Base-by-base conservation (phyloP, 1,284 basidiomycete genomes). In the Moesziomyces sp. region DNA sequence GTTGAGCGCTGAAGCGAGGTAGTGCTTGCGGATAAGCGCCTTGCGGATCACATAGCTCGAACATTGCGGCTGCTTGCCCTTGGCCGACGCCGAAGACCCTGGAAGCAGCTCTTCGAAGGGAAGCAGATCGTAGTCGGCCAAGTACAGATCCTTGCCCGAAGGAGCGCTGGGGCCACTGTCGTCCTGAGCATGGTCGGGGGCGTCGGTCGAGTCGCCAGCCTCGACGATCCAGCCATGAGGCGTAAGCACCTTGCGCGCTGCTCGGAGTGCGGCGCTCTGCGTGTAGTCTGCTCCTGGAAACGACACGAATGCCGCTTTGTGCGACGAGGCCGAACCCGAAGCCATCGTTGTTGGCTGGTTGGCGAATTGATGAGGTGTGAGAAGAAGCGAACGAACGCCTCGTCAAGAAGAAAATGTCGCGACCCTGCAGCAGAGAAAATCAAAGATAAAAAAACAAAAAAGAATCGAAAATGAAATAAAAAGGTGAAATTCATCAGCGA, bases 1-100 rank as follows among this genome's bases (percentile, higher is more conserved):
- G 53, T 88, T 88, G 19, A 96, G 88, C 47, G 90, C 91, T 40
- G 89, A 88, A 24, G 94, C 91, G 3, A 99, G 88, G 83, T 92
- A 94, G 82, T 98, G 94, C 84, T 99, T 99, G 59, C 97, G 89
- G 74, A 98, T 99, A 46, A 99, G 88, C 26, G 92, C 91, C 84
- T 97, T 96, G 55, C 94, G 89, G 82, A 97, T 94, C 16, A 90
- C 90, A 82, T 96, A 97, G 47, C 91, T 91, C 9, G 92, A 95
- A 1, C 93, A 89, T 38, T 94, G 88, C 38, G 91, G 88, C 26
- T 67, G 52, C 43, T 62, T 61, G 44, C 62, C 65, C 40, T 48
- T 61, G 24, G 52, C 34, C 16, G 54, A 42, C 1, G 64, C 46
- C 6, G 52, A 45, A 13, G 61, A 34, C 2, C 51, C 45, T 4